Evolutionary conservation across 2,329 filamentous ascomycete species (phyloP), one percentile per base, ranked within the genome.

Genomic region (Myriangium duriaei): DNA sequence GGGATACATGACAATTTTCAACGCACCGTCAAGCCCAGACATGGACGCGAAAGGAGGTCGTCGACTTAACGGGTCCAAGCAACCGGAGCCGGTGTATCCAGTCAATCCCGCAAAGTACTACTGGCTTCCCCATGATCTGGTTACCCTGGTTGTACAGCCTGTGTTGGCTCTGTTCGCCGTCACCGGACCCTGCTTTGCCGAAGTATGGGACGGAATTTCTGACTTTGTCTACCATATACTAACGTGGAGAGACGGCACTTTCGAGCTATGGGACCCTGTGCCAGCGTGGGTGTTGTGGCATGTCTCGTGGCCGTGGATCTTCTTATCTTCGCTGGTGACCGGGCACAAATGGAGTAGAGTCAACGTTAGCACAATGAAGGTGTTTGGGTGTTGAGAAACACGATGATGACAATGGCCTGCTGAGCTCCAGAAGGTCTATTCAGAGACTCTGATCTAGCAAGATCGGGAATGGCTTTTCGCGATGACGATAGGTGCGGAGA

Each of bases 81-180:
- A 21, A 15, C 38, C 43, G 40, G 55, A 45, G 30, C 55, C 52
- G 18, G 38, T 47, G 4, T 45, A 34, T 19, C 47, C 50, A 11
- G 18, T 39, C 3, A 43, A 17, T 12, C 46, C 34, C 5, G 44
- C 47, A 41, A 53, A 39, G 1, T 70, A 67, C 47, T 81, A 79
- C 55, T 83, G 78, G 78, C 51, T 77, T n/a, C 74, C 71, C 0
- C 76, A 83, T 45, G 79, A 83, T 40, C 38, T 82, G 0, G 59
- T 77, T 1, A 61, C 65, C 1, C 56, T 67, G 1, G 50, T 76
- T 0, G 24, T 76, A 1, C 52, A 67, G 0, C 73, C 70, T 0
- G 43, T 71, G 0, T 46, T 66, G 4, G 50, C 57, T 1, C 51
- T 64, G 2, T 12, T 67, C 9, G 14, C 47, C 1, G 7, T 53